Evolutionary conservation across 306 rosid species (phyloP).

Genomic region (Gleditsia sinensis): DNA sequence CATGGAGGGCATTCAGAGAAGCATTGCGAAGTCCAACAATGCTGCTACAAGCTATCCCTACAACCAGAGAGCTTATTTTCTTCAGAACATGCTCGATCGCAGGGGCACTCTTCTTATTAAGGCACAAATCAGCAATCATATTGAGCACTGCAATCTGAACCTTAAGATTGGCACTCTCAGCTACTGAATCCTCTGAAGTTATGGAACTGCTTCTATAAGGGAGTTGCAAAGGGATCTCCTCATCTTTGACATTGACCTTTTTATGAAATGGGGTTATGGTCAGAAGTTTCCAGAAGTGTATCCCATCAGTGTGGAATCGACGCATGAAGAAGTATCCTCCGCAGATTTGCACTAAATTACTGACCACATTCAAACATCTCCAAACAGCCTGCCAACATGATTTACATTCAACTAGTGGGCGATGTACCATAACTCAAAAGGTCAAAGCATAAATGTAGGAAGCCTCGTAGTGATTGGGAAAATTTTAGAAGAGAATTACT

Average conservation of each 20-base stretch:
- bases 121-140: conserved; percentile 80
- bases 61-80: conserved; percentile 74
- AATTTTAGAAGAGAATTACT: conserved; percentile 6
- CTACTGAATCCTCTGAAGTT: conserved; percentile 58
- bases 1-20: conserved; percentile 72
- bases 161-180: conserved; percentile 76
- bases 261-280: conserved; percentile 67
- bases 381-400: conserved; percentile 58
- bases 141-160: conserved; percentile 85
- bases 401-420: conserved; percentile 13
- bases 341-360: conserved; percentile 60
- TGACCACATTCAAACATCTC: conserved; percentile 67
- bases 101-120: conserved; percentile 56
- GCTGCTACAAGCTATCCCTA: conserved; percentile 88
- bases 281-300: conserved; percentile 82
- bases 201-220: conserved; percentile 67
- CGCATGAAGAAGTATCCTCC: conserved; percentile 94
- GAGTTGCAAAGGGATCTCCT: conserved; percentile 63
- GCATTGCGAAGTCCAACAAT: conserved; percentile 74
- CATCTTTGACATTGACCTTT: conserved; percentile 52
- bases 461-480: background rate
- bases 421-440: conserved; percentile 1
- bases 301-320: conserved; percentile 74
- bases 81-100: conserved; percentile 77
- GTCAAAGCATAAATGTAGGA: conserved; percentile 8